Evolutionary conservation across 345 rosid genomes (phyloP).

Genomic region (Camelina sativa): DNA sequence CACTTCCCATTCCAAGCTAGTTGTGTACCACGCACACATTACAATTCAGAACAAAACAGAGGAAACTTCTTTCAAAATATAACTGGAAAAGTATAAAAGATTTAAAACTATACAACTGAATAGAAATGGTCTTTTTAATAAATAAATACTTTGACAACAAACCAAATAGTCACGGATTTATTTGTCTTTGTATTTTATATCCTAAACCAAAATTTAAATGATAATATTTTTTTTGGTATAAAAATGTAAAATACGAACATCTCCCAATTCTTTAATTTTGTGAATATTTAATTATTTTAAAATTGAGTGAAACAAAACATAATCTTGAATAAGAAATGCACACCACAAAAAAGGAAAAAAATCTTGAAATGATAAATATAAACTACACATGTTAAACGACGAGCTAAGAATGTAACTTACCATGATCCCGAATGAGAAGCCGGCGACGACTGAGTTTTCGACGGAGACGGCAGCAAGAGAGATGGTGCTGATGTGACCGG

Average conservation of each 20-base stretch:
- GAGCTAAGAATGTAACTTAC: conserved; percentile 42
- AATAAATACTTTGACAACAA: not conserved
- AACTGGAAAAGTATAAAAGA: not conserved
- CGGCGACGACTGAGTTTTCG: conserved; percentile 92
- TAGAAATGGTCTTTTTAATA: not conserved
- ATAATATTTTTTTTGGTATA: too few species aligned
- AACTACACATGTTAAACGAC: not conserved
- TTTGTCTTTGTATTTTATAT: not conserved
- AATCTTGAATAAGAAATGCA: not conserved
- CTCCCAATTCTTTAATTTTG: not conserved
- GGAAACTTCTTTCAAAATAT: not conserved
- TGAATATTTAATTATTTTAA: not conserved
- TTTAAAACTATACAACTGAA: not conserved
- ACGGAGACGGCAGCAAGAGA: conserved; percentile 85
- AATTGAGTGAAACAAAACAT: not conserved
- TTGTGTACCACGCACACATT: not conserved
- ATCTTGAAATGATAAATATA: not conserved
- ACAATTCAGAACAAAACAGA: not conserved
- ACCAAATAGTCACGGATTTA: not conserved
- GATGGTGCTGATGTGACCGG: conserved; percentile 79
- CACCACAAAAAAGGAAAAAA: not conserved
- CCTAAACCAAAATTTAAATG: too few species aligned
- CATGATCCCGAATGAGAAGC: conserved; percentile 88
- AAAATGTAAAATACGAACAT: too few species aligned
- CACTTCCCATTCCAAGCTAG: conserved; percentile 98